Conservation (phyloP, 441 rosid genomes). For the Erodium moschatum region DNA sequence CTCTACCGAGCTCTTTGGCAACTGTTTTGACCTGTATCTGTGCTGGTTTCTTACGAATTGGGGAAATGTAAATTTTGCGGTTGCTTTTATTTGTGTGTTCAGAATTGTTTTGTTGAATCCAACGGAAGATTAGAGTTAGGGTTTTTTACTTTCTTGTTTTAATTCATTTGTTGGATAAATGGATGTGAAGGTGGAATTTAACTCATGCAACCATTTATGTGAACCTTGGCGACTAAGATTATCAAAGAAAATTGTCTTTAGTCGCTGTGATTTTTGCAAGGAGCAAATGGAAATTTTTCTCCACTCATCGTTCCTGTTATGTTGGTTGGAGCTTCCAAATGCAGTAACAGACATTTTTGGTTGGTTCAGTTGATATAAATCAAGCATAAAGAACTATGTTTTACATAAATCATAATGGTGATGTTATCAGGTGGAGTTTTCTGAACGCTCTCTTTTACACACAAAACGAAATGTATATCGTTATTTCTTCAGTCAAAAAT, state of each 20-base stretch:
- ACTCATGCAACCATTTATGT: not conserved
- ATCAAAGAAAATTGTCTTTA: not conserved
- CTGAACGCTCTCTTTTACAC: not conserved
- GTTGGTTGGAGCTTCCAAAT: too few species aligned
- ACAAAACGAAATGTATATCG: not conserved
- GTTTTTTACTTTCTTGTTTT: not conserved
- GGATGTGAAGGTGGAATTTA: not conserved
- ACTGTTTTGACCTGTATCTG: not conserved
- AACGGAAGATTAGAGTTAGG: not conserved
- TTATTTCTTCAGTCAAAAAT: not conserved
- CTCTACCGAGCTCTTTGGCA: not conserved
- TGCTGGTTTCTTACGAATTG: not conserved
- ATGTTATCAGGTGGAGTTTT: not conserved
- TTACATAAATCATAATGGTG: not conserved
- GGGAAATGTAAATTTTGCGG: not conserved
- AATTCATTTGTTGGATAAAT: not conserved
- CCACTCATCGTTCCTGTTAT: too few species aligned
- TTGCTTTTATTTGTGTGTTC: not conserved
- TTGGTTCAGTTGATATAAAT: too few species aligned
- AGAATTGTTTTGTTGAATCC: not conserved
- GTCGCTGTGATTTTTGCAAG: not conserved
- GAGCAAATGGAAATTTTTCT: not conserved
- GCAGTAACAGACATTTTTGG: too few species aligned
- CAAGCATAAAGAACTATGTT: not conserved
- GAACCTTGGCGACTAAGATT: not conserved